phyloP scores from a whole-genome alignment of 192 early-diverging fungal species.

The Spizellomyces punctatus region DNA sequence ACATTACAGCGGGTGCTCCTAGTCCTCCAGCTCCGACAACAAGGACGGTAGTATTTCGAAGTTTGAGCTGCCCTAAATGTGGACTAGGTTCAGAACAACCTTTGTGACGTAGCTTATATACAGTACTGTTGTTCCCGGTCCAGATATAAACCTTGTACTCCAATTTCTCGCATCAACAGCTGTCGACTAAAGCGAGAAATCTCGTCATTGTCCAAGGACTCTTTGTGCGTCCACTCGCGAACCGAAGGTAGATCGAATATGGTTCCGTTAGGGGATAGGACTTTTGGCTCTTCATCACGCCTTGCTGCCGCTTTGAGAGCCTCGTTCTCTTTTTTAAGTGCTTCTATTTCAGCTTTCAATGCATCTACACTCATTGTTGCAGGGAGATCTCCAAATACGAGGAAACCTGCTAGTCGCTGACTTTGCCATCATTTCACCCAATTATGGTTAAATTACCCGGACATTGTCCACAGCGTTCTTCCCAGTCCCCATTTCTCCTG shows the following conservation, averaged over 20 bases:
- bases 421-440: no score
- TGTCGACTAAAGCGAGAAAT: conserved; percentile 85
- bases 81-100: not conserved
- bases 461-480: no score
- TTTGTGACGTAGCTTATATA: not conserved
- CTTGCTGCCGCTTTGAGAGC: not conserved
- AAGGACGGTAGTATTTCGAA: conserved; percentile 75
- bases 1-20: conserved; percentile 84
- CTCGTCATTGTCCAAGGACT: conserved; percentile 62
- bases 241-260: no score
- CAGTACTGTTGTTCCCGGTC: not conserved
- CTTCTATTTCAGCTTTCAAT: not conserved
- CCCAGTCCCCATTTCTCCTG: no score
- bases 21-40: conserved; percentile 95
- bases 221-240: no score
- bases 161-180: conserved; percentile 80
- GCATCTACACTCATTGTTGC: no score
- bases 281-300: no score
- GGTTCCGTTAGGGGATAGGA: no score
- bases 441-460: no score
- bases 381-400: no score
- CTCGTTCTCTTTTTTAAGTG: not conserved
- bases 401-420: no score
- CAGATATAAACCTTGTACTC: conserved; percentile 52
- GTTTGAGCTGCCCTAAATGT: conserved; percentile 68